These are phyloP conservation scores for Zopfia rhizophila DNA, from an alignment of 2,329 filamentous ascomycete genomes.

Conservation along the genomic window DNA sequence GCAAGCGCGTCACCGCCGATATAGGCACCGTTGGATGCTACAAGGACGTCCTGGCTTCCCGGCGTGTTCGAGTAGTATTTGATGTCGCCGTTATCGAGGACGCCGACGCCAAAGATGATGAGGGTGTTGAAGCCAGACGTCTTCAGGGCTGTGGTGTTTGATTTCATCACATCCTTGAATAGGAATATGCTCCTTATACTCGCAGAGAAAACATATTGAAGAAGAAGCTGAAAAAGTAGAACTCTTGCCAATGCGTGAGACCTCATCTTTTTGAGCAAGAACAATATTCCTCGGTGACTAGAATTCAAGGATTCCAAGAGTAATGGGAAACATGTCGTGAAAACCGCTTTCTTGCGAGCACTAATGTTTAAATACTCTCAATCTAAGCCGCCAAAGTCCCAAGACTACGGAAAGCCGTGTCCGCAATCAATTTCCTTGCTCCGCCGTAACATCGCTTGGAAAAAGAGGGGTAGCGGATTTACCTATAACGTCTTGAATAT, in stretches of 20 bases:
- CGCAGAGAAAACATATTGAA: conserved; percentile 14
- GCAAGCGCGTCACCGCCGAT: conserved; percentile 62
- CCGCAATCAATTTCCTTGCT: no score
- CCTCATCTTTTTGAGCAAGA: conserved; percentile 11
- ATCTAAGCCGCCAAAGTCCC: no score
- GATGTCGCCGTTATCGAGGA: conserved; percentile 56
- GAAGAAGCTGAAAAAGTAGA: conserved; percentile 16
- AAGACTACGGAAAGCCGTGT: no score
- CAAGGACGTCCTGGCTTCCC: conserved; percentile 38
- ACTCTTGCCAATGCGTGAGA: conserved; percentile 3
- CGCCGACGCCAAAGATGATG: conserved; percentile 58
- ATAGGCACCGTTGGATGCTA: conserved; percentile 56
- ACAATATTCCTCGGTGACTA: background rate
- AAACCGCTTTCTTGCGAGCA: no score
- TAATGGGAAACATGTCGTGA: no score
- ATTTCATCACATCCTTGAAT: conserved; percentile 57
- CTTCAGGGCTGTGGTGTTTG: conserved; percentile 54
- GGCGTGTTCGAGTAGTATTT: conserved; percentile 56
- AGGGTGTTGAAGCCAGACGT: conserved; percentile 57
- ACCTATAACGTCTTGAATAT: no score
- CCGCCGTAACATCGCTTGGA: no score
- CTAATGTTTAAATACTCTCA: no score
- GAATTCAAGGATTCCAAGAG: no score
- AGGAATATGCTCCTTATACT: conserved; percentile 28
- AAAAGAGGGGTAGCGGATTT: no score